Base-by-base conservation (phyloP, 257 asterid species). In the Capsicum pubescens region DNA sequence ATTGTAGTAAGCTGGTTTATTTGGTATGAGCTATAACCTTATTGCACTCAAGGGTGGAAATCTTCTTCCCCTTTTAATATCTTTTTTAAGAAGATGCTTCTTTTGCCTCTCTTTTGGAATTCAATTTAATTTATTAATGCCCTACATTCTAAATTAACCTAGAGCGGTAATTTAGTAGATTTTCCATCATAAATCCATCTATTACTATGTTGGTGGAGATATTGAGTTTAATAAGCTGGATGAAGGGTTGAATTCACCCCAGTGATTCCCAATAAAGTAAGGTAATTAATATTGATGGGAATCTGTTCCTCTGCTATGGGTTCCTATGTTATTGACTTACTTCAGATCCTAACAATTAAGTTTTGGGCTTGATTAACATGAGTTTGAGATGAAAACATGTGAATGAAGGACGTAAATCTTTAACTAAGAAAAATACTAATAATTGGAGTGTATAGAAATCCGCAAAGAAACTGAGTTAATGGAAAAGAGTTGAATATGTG, bases 321-420 rank as follows among this genome's bases (percentile, higher is more conserved):
- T 50, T 74, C 61, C 46, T 76, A 26, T n/a, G n/a, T n/a, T n/a
- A n/a, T n/a, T n/a, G n/a, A 46, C 46, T 50, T 50, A 19, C 9
- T 70, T 42, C 57, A 9, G 10, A 21, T 64, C 44, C 17, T 13
- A 52, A 17, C 52, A 76, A 21, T 36, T 9, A 76, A 50, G 81
- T 76, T 61, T 50, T 76, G 81, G 46, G 46, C 17, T 12, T 76
- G 63, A 74, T 76, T 74, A 21, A 19, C 81, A 7, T 52, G 46
- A 76, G 3, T 76, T 13, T 76, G 52, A 50, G 81, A 72, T 72
- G 59, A 72, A 74, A 74, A 60, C 81, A 50, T 76, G 61, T 76
- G 46, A 76, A 50, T 2, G 13, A 26, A 76, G 21, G 61, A 21
- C 52, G 81, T 50, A 52, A 19, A 76, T 76, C 61, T 52, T 76